Percentiles rank a stretch among this genome's conserved stretches.
phyloP scores from a whole-genome alignment of 371 early-diverging fungal species.

The Apophysomyces elegans region DNA sequence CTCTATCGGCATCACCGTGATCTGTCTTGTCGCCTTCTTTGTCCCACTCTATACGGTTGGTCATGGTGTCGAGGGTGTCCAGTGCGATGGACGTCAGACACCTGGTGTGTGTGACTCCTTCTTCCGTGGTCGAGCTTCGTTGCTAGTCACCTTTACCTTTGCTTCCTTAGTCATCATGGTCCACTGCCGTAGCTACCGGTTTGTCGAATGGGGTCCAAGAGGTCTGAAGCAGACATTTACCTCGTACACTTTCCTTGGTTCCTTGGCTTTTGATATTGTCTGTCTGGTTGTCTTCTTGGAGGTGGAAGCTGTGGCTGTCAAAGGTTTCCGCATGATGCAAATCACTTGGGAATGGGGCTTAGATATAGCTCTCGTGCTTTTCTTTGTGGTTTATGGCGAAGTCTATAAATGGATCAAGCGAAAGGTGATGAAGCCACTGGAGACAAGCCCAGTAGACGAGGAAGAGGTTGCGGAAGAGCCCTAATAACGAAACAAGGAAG shows the following conservation, averaged over 20 bases:
- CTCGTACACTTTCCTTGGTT: slow-evolving; percentile 57
- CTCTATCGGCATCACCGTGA: slow-evolving; percentile 55
- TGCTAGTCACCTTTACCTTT: slow-evolving; percentile 61
- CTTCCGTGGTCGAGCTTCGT: slow-evolving; percentile 66
- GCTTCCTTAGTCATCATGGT: slow-evolving; percentile 66
- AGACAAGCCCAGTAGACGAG: slow-evolving; percentile 6
- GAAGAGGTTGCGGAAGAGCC: not conserved
- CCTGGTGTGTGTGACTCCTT: slow-evolving; percentile 56
- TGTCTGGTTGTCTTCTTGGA: slow-evolving; percentile 63
- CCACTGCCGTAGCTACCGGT: slow-evolving; percentile 66
- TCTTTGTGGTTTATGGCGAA: slow-evolving; percentile 62
- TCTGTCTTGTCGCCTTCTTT: slow-evolving; percentile 57
- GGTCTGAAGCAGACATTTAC: slow-evolving; percentile 44
- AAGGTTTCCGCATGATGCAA: slow-evolving; percentile 62
- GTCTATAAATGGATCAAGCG: slow-evolving; percentile 44
- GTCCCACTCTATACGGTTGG: slow-evolving; percentile 57
- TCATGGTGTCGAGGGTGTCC: slow-evolving; percentile 50
- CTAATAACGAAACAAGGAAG: too few relatives aligned
- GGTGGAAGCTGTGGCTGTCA: slow-evolving; percentile 63
- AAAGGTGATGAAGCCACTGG: slow-evolving; percentile 23
- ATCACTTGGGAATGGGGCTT: slow-evolving; percentile 78
- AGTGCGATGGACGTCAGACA: slow-evolving; percentile 62
- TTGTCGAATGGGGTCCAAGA: slow-evolving; percentile 53
- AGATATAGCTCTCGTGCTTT: slow-evolving; percentile 51
- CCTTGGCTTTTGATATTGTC: slow-evolving; percentile 52